Percentiles rank a stretch among this genome's conserved stretches.
Evolutionary conservation across 2,329 filamentous ascomycete species (phyloP).

Genomic region (Herpotrichia juniperi): DNA sequence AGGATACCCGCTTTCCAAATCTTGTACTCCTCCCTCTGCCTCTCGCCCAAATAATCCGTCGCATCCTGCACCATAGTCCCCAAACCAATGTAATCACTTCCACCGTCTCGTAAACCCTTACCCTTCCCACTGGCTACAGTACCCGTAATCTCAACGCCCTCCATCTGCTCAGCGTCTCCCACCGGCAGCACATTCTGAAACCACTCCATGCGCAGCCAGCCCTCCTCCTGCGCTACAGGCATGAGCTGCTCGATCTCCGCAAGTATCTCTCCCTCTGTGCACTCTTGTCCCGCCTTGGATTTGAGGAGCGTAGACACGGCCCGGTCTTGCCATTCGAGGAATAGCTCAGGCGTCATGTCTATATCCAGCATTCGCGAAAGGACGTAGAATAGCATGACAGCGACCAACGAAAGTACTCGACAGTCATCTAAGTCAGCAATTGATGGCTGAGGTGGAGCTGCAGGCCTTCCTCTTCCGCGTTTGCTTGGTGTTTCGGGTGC

Average conservation of each 20-base stretch:
- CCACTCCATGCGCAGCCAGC: constrained; percentile 60
- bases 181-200: constrained; percentile 60
- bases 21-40: constrained; percentile 65
- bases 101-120: constrained; percentile 50
- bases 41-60: constrained; percentile 73
- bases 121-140: constrained; percentile 38
- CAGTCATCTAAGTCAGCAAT: constrained; percentile 21
- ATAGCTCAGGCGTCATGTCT: constrained; percentile 37
- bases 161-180: constrained; percentile 28
- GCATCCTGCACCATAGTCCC: constrained; percentile 77
- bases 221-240: constrained; percentile 39
- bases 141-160: constrained; percentile 28
- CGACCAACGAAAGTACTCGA: constrained; percentile 56
- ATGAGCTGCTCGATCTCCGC: constrained; percentile 41
- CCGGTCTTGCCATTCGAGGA: constrained; percentile 40
- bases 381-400: constrained; percentile 67
- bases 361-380: constrained; percentile 51
- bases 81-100: constrained; percentile 54
- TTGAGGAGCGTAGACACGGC: constrained; percentile 60
- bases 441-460: constrained; percentile 11
- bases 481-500: constrained; percentile 51
- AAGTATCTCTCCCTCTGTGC: constrained; percentile 52
- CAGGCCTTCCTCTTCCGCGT: constrained; percentile 53
- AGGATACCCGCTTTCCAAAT: constrained; percentile 69
- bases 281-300: constrained; percentile 56